Percentiles rank a stretch among this genome's conserved stretches.
Conservation (phyloP, 768 basidiomycete genomes). For the Lanmaoa rubissima region DNA sequence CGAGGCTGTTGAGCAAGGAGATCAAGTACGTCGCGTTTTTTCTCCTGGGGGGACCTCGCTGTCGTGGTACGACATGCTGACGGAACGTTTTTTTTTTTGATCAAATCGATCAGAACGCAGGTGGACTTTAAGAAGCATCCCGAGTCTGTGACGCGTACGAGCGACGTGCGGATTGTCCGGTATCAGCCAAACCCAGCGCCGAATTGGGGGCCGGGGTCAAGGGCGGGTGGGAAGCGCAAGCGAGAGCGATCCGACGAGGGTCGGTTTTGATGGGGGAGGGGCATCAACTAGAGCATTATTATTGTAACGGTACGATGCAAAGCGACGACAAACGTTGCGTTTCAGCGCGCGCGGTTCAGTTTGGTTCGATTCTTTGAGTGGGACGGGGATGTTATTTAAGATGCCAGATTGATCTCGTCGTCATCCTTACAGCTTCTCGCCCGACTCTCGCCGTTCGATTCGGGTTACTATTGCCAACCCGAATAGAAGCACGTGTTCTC, state of each 20-base stretch:
- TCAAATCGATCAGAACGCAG: slow-evolving; percentile 31
- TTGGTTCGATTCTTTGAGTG: too few species aligned
- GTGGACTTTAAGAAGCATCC: slow-evolving; percentile 82
- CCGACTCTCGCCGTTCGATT: too few species aligned
- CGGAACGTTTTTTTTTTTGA: too few species aligned
- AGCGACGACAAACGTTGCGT: too few species aligned
- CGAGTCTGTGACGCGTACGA: slow-evolving; percentile 53
- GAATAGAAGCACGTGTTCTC: too few species aligned
- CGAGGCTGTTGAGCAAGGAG: slow-evolving; percentile 63
- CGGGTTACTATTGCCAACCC: too few species aligned
- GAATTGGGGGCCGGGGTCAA: slow-evolving; percentile 89
- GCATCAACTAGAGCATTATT: too few species aligned
- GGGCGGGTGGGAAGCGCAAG: slow-evolving; percentile 45
- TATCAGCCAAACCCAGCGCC: slow-evolving; percentile 91
- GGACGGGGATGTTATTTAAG: too few species aligned
- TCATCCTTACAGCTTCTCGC: too few species aligned
- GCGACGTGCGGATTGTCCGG: slow-evolving; percentile 74
- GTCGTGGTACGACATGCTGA: neutral
- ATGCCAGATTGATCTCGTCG: too few species aligned
- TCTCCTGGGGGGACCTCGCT: neutral
- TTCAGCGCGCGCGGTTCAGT: too few species aligned
- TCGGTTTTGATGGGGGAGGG: neutral
- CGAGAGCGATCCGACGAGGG: slow-evolving; percentile 26
- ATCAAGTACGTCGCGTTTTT: slow-evolving; percentile 50
- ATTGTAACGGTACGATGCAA: too few species aligned